These are phyloP conservation scores for Fraxinus americana DNA, from an alignment of 257 asterid genomes.

Conservation along the genomic window DNA sequence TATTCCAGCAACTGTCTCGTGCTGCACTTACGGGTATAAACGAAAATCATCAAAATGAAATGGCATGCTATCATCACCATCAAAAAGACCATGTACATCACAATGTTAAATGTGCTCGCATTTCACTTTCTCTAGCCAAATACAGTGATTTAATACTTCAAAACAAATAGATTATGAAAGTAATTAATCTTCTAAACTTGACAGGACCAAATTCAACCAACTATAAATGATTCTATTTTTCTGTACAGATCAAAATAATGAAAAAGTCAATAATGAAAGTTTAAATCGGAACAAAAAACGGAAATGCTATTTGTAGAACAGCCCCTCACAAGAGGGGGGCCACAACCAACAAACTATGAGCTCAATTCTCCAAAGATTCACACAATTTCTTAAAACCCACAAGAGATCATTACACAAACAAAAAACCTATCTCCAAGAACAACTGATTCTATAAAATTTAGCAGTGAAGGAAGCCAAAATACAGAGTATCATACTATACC, in stretches of 20 bases:
- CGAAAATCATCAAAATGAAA: neutral
- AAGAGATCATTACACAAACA: neutral
- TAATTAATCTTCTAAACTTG: neutral
- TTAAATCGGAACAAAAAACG: too few relatives aligned
- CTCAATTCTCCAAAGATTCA: neutral
- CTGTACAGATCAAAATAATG: neutral
- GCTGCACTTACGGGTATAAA: slow-evolving; percentile 24
- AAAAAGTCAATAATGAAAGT: neutral
- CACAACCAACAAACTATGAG: neutral
- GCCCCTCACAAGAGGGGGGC: neutral
- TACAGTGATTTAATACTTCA: too few relatives aligned
- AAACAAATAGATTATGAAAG: too few relatives aligned
- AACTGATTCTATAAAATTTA: slow-evolving; percentile 28
- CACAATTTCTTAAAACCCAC: slow-evolving; percentile 1
- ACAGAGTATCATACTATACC: slow-evolving; percentile 12
- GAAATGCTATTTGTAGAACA: too few relatives aligned
- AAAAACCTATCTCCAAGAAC: slow-evolving; percentile 17
- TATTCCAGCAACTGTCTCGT: slow-evolving; percentile 18
- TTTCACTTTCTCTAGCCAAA: slow-evolving; percentile 6
- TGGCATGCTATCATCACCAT: slow-evolving; percentile 8
- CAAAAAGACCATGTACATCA: neutral
- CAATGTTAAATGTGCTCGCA: slow-evolving; percentile 14
- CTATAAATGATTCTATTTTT: neutral
- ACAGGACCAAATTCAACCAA: slow-evolving; percentile 6
- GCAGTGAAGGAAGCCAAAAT: slow-evolving; percentile 22